Conservation (phyloP, 2,329 filamentous ascomycete genomes). For the Alternaria brassicicola region DNA sequence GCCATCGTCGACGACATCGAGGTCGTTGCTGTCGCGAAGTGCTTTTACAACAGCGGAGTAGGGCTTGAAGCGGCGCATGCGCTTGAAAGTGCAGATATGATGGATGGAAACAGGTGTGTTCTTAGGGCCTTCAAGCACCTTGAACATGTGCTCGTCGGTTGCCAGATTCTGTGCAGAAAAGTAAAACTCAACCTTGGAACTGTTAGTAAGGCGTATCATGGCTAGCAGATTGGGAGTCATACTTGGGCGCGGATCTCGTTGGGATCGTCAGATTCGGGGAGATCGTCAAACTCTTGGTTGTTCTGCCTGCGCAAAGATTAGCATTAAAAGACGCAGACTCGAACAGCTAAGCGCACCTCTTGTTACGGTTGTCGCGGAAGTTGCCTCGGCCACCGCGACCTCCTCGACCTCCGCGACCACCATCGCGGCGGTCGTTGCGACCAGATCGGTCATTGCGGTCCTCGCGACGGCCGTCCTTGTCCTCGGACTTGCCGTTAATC, state of each 20-base stretch:
- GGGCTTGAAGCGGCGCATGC: constrained; percentile 94
- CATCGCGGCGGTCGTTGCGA: constrained; percentile 12
- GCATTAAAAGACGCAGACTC: not conserved
- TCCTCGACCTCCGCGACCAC: constrained; percentile 19
- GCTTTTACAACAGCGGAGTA: constrained; percentile 83
- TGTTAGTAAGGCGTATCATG: constrained; percentile 20
- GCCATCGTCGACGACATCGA: constrained; percentile 77
- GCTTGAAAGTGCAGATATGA: constrained; percentile 84
- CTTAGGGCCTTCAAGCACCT: constrained; percentile 74
- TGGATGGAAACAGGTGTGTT: constrained; percentile 83
- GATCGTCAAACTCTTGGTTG: constrained; percentile 48
- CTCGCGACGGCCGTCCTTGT: constrained; percentile 18
- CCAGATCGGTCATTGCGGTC: constrained; percentile 17
- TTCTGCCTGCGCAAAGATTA: constrained; percentile 29
- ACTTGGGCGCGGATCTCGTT: constrained; percentile 84
- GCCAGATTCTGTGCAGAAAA: constrained; percentile 91
- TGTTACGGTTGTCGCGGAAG: constrained; percentile 27
- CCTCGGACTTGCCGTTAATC: constrained; percentile 24
- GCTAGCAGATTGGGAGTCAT: constrained; percentile 30
- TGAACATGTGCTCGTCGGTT: constrained; percentile 85
- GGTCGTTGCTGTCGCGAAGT: constrained; percentile 74
- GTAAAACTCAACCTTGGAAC: constrained; percentile 86
- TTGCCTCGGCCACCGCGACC: constrained; percentile 24
- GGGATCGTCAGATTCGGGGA: constrained; percentile 77
- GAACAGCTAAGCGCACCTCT: constrained; percentile 14